Base-by-base conservation (phyloP, 352 stramenopile genomes). In the Phytophthora syringae region DNA sequence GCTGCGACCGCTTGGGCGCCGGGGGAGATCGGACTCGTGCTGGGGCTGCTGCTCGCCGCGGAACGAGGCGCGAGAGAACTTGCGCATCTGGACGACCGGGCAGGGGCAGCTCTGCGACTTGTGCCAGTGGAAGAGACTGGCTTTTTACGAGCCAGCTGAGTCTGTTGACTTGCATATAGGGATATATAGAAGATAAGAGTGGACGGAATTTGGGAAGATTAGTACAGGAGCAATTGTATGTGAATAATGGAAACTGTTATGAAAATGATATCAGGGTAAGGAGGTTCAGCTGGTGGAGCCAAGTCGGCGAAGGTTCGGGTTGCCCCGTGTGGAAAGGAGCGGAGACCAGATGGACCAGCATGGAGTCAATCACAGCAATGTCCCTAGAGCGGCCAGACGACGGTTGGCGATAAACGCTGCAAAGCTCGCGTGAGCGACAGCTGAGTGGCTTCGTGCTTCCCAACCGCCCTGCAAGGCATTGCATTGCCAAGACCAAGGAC, bases 21-120 rank as follows among this genome's bases (percentile, higher is more conserved):
- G 36, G 1, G 16, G 27, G 59, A 20, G 56, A 37, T 22, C 40
- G 50, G 36, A 32, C 16, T 64, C 25, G 15, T 36, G 57, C 37
- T 70, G 42, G 7, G 30, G 34, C 28, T 39, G 43, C 30, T 54
- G 50, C 25, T 68, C 55, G 39, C 52, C 42, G 32, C 63, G 51
- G 42, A 37, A 70, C 22, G 53, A 73, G 48, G 56, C 52, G 40
- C 56, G 63, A 60, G 68, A 76, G 53, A 70, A 70, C 64, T 58
- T 73, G 52, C 64, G 58, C 64, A 70, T 76, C 44, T 48, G 50
- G 47, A 58, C 49, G 56, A 70, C 54, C 47, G 37, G 25, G n/a
- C n/a, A 36, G 18, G 30, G 40, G 48, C 27, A 32, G 9, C 48
- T 51, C 44, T 21, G 44, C 44, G 22, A 20, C 44, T 36, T 21